phyloP scores from a whole-genome alignment of 306 rosid species.

The Rubus parviflorus region DNA sequence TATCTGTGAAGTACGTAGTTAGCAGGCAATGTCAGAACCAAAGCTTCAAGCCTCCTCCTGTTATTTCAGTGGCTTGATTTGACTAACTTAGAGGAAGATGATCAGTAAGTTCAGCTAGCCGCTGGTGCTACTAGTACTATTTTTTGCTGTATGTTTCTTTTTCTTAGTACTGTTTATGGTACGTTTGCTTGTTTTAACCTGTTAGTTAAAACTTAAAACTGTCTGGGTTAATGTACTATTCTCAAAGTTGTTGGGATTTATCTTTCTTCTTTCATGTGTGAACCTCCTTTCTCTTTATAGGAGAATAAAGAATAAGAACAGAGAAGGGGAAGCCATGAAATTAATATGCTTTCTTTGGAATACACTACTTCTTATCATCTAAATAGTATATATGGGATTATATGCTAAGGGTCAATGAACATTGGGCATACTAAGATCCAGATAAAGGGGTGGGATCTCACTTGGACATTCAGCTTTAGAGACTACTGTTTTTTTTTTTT shows the following conservation, averaged over 20 bases:
- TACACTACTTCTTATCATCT: no score
- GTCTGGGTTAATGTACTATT: neutral
- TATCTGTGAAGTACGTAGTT: constrained; percentile 47
- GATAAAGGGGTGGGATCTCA: no score
- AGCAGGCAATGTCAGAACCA: constrained; percentile 50
- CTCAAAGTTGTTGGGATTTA: neutral
- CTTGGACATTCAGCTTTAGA: no score
- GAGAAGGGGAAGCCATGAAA: neutral
- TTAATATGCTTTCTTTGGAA: neutral
- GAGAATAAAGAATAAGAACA: neutral
- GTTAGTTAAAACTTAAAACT: neutral
- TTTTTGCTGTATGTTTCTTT: neutral
- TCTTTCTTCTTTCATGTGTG: neutral
- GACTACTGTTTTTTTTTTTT: no score
- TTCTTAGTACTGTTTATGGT: neutral
- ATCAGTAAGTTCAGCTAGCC: constrained; percentile 1
- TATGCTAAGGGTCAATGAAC: no score
- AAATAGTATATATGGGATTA: no score
- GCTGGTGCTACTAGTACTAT: neutral
- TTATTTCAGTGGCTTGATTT: constrained; percentile 55
- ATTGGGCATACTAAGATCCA: no score
- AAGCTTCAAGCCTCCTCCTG: constrained; percentile 47
- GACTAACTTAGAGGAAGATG: neutral
- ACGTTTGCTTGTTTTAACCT: constrained; percentile 3
- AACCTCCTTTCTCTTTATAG: neutral